A percentile compares a stretch with the other conserved stretches of the same genome.
Conservation (phyloP, 192 early-diverging fungal species). For the Chytriomyces sp. region DNA sequence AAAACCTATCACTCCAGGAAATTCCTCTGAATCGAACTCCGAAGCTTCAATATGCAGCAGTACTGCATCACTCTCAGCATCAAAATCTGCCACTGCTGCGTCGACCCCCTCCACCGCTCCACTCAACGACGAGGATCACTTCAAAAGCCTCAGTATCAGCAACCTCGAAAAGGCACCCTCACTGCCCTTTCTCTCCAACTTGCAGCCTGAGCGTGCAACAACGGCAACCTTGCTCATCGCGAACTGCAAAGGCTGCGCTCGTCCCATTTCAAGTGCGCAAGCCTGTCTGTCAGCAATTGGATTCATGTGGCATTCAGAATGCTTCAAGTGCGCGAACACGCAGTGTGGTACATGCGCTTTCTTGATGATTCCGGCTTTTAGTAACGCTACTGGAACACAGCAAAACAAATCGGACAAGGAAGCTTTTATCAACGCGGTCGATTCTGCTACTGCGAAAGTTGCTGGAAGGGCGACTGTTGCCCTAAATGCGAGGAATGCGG, state of each 20-base stretch:
- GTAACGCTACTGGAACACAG: not conserved
- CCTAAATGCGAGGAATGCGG: conserved; percentile 30
- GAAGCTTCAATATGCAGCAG: no score
- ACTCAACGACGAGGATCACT: not conserved
- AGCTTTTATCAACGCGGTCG: conserved; percentile 26
- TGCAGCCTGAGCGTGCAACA: not conserved
- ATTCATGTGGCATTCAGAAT: conserved; percentile 19
- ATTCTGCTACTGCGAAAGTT: conserved; percentile 24
- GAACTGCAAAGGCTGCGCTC: conserved; percentile 18
- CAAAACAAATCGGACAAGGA: conserved; percentile 17
- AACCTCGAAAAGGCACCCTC: not conserved
- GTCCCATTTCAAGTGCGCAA: not conserved
- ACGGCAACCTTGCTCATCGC: not conserved
- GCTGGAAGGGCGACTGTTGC: conserved; percentile 18
- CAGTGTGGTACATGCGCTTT: conserved; percentile 19
- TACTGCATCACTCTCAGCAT: no score
- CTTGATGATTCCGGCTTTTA: not conserved
- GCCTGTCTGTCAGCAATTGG: conserved; percentile 17
- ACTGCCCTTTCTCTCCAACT: conserved; percentile 1
- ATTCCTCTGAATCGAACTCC: no score
- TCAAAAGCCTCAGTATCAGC: not conserved
- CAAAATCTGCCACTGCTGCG: no score
- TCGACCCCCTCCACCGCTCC: no score
- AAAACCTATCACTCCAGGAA: no score
- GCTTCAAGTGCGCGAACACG: conserved; percentile 29